Percentiles rank a stretch among this genome's conserved stretches.
phyloP scores from a whole-genome alignment of 1,139 yeast genomes.

The Magnusiomyces fungicola region DNA sequence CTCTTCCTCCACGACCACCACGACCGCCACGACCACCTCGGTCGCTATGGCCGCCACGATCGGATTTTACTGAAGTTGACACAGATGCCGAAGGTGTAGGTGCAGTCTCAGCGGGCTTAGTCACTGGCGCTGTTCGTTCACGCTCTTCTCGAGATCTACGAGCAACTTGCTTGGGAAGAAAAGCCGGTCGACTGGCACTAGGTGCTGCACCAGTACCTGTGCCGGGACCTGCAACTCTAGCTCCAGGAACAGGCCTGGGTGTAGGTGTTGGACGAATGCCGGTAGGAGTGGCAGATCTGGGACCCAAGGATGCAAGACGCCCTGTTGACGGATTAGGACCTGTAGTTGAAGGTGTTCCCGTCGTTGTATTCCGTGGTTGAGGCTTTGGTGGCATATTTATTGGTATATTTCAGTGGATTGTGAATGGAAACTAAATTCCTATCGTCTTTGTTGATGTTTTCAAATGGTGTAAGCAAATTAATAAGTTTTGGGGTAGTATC shows the following conservation, averaged over 20 bases:
- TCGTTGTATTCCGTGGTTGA: no score
- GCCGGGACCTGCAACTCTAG: constrained; percentile 1
- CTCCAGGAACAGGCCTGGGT: constrained; percentile 10
- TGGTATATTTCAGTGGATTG: no score
- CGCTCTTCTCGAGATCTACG: constrained; percentile 78
- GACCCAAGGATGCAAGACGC: constrained; percentile 10
- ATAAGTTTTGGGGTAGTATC: no score
- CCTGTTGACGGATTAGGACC: constrained; percentile 1
- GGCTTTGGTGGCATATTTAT: not conserved
- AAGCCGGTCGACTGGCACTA: constrained; percentile 42
- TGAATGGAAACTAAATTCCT: no score
- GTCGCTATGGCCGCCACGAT: constrained; percentile 14
- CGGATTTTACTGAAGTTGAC: not conserved
- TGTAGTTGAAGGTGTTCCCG: not conserved
- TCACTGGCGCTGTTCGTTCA: constrained; percentile 62
- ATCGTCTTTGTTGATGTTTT: no score
- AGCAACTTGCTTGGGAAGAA: constrained; percentile 77
- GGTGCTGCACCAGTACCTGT: constrained; percentile 28
- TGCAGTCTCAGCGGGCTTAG: constrained; percentile 28
- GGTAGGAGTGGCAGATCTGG: constrained; percentile 6
- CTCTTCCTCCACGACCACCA: constrained; percentile 5
- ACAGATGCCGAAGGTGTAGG: constrained; percentile 22
- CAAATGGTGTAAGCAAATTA: no score
- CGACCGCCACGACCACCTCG: constrained; percentile 19
- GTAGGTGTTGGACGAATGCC: constrained; percentile 9